Percentiles rank a stretch among this genome's conserved stretches.
phyloP scores from a whole-genome alignment of 306 rosid species.

The Lagenaria siceraria region DNA sequence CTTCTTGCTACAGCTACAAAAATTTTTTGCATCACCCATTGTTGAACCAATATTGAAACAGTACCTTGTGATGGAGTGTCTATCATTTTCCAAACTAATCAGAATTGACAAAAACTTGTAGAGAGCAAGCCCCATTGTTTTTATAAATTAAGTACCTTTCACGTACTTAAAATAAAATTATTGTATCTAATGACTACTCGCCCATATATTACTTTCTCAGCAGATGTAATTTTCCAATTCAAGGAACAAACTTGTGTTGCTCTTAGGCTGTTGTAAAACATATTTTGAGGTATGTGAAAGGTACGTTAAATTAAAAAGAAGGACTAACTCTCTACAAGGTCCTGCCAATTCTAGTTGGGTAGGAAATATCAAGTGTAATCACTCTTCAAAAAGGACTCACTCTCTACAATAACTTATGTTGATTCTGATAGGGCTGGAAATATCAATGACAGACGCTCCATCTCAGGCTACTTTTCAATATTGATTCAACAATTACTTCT shows the following conservation, averaged over 20 bases:
- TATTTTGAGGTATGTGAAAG: background rate
- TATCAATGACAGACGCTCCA: background rate
- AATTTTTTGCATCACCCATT: too few relatives aligned
- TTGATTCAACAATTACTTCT: background rate
- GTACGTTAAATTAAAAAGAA: too few relatives aligned
- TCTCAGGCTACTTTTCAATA: background rate
- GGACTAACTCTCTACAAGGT: background rate
- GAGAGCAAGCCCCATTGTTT: too few relatives aligned
- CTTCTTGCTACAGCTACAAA: background rate
- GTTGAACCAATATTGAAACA: background rate
- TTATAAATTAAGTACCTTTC: too few relatives aligned
- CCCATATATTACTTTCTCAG: background rate
- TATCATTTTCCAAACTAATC: background rate
- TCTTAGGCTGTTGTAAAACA: background rate
- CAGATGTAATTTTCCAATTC: background rate
- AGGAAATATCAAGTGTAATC: too few relatives aligned
- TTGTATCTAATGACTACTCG: background rate
- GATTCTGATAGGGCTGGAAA: too few relatives aligned
- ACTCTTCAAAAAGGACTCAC: background rate
- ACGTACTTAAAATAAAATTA: too few relatives aligned
- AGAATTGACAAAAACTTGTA: too few relatives aligned
- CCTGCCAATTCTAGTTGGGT: background rate
- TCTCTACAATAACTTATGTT: too few relatives aligned
- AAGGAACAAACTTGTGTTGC: background rate
- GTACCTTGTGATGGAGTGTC: background rate